Percentiles rank a stretch among this genome's conserved stretches.
Conservation (phyloP, 352 stramenopile species). For the Pythium sp. region DNA sequence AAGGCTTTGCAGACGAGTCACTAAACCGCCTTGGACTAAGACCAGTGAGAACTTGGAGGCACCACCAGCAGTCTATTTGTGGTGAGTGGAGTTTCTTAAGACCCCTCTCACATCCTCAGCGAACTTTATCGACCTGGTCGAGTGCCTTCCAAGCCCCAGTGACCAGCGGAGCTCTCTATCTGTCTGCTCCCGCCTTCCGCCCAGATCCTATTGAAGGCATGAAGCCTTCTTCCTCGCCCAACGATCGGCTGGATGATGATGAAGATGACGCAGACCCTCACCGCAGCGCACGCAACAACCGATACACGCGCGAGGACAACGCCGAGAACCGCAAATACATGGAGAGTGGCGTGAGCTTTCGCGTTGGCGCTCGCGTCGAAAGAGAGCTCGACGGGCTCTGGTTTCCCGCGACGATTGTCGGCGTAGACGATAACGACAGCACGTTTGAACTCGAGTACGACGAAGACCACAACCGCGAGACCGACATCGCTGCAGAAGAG, state of each 20-base stretch:
- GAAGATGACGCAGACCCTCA: background rate
- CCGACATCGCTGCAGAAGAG: constrained; percentile 50
- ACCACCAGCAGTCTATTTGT: background rate
- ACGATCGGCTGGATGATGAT: background rate
- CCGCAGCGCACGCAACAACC: background rate
- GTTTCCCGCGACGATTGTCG: constrained; percentile 69
- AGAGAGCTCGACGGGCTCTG: constrained; percentile 72
- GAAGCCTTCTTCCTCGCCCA: constrained; percentile 14
- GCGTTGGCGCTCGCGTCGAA: constrained; percentile 52
- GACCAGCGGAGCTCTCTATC: background rate
- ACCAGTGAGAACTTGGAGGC: background rate
- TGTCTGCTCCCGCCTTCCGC: background rate
- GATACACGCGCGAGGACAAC: background rate
- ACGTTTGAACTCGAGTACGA: constrained; percentile 78
- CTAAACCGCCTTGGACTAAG: background rate
- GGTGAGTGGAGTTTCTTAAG: background rate
- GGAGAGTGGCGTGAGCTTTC: constrained; percentile 17
- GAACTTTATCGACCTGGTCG: background rate
- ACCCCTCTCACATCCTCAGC: background rate
- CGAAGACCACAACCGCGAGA: constrained; percentile 72
- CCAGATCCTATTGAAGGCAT: background rate
- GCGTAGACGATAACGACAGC: constrained; percentile 37
- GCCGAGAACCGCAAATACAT: constrained; percentile 9
- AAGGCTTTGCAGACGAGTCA: background rate
- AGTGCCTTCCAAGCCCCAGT: background rate